These are phyloP conservation scores for Tolypocladium tundrense DNA, from an alignment of 2,329 filamentous ascomycete species.

Conservation along the genomic window DNA sequence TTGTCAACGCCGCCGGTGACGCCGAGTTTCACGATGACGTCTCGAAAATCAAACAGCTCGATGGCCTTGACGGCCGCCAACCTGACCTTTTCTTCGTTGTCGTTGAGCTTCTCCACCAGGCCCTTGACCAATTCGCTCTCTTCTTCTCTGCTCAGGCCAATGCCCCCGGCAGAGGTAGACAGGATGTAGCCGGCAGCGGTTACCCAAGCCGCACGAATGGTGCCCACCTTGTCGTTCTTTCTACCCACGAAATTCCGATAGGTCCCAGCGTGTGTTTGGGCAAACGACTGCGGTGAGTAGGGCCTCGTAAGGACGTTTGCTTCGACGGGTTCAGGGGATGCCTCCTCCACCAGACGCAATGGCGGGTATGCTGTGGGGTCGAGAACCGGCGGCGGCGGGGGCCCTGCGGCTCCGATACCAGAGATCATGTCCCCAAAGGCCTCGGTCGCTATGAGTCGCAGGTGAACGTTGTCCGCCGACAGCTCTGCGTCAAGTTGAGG, in stretches of 20 bases:
- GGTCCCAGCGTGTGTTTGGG: conserved; percentile 65
- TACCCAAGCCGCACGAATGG: conserved; percentile 79
- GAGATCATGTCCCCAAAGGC: conserved; percentile 92
- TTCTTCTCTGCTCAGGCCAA: conserved; percentile 76
- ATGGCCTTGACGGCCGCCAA: conserved; percentile 81
- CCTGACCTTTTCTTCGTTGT: conserved; percentile 84
- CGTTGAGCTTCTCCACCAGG: conserved; percentile 71
- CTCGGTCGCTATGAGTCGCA: conserved; percentile 82
- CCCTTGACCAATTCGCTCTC: conserved; percentile 64
- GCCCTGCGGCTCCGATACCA: conserved; percentile 84
- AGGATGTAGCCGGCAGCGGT: conserved; percentile 77
- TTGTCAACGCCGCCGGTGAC: conserved; percentile 64
- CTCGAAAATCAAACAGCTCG: conserved; percentile 67
- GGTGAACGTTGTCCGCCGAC: conserved; percentile 75
- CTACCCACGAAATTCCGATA: conserved; percentile 81
- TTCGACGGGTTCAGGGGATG: conserved; percentile 32
- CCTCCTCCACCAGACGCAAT: conserved; percentile 51
- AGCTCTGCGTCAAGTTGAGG: conserved; percentile 90
- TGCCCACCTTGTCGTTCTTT: conserved; percentile 73
- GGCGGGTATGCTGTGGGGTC: conserved; percentile 83
- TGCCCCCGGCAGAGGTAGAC: conserved; percentile 82
- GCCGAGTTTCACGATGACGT: conserved; percentile 75
- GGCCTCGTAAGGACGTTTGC: conserved; percentile 66
- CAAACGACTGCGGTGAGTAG: conserved; percentile 80
- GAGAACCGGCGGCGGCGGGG: conserved; percentile 59